Evolutionary conservation across 1,139 yeast genomes (phyloP).

Genomic region (Yamadazyma spencermartinsiae): DNA sequence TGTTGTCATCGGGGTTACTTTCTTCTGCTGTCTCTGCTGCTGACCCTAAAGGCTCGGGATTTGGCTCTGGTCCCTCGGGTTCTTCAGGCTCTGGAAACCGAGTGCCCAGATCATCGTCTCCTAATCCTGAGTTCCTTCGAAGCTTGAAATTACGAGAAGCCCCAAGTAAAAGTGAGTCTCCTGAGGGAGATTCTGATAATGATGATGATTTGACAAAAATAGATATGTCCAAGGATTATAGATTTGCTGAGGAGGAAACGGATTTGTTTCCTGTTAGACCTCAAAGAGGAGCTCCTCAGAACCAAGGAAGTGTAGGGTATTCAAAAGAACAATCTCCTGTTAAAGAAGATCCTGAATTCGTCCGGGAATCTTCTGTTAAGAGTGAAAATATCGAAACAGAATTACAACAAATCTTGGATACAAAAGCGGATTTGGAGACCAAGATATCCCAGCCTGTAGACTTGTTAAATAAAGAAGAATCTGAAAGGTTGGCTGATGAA

Average conservation of each 20-base stretch:
- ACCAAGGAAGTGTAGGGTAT: constrained; percentile 9
- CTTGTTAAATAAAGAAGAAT: constrained; percentile 31
- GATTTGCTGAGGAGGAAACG: constrained; percentile 49
- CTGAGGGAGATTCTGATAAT: constrained; percentile 26
- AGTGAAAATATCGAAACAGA: constrained; percentile 33
- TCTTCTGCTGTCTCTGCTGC: constrained; percentile 61
- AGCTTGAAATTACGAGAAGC: constrained; percentile 33
- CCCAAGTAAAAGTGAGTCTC: constrained; percentile 7
- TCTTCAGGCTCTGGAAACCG: constrained; percentile 24
- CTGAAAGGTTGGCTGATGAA: constrained; percentile 31
- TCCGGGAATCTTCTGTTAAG: constrained; percentile 34
- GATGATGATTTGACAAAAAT: constrained; percentile 48
- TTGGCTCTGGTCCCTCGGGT: constrained; percentile 3
- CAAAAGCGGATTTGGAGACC: constrained; percentile 32
- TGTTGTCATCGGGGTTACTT: constrained; percentile 71
- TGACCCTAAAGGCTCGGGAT: constrained; percentile 17
- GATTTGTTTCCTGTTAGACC: constrained; percentile 48
- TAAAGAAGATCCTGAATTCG: constrained; percentile 13
- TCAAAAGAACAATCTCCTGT: constrained; percentile 17
- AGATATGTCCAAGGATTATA: constrained; percentile 62
- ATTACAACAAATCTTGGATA: constrained; percentile 27
- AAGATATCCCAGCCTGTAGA: constrained; percentile 34
- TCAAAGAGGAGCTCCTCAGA: constrained; percentile 21
- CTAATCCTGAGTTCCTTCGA: constrained; percentile 43
- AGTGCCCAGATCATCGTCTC: constrained; percentile 23